These are phyloP conservation scores for Fragaria nilgerrensis DNA, from an alignment of 306 rosid genomes.

Conservation along the genomic window DNA sequence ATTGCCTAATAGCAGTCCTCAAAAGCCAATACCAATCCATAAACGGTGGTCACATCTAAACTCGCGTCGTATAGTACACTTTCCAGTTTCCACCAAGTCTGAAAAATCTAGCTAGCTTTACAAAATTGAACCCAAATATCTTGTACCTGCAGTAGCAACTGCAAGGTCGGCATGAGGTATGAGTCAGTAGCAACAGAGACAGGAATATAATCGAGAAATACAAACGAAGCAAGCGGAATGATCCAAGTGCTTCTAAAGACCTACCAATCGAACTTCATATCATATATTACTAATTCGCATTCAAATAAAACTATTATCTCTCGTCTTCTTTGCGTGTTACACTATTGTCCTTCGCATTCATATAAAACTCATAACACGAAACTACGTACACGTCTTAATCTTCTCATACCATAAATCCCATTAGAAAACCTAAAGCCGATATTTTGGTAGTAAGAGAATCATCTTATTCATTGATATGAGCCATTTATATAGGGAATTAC, in stretches of 20 bases:
- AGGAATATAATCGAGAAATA: background rate
- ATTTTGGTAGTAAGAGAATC: too few relatives aligned
- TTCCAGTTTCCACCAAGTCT: too few relatives aligned
- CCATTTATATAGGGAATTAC: too few relatives aligned
- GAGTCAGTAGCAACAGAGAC: background rate
- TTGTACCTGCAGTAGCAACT: background rate
- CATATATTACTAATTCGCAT: too few relatives aligned
- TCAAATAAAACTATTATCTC: too few relatives aligned
- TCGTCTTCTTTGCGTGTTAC: background rate
- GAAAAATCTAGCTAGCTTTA: too few relatives aligned
- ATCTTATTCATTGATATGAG: too few relatives aligned
- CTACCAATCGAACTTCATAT: background rate
- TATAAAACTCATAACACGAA: background rate
- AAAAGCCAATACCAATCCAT: too few relatives aligned
- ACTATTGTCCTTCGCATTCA: background rate
- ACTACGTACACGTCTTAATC: background rate
- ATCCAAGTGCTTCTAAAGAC: background rate
- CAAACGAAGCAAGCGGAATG: background rate
- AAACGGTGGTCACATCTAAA: too few relatives aligned
- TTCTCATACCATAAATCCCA: background rate
- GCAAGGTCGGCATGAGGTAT: background rate
- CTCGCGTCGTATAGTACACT: too few relatives aligned
- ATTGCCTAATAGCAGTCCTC: too few relatives aligned
- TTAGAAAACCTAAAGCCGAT: background rate
- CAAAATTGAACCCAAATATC: too few relatives aligned